These are phyloP conservation scores for Modicella reniformis DNA, from an alignment of 371 early-diverging fungal species.

Conservation along the genomic window DNA sequence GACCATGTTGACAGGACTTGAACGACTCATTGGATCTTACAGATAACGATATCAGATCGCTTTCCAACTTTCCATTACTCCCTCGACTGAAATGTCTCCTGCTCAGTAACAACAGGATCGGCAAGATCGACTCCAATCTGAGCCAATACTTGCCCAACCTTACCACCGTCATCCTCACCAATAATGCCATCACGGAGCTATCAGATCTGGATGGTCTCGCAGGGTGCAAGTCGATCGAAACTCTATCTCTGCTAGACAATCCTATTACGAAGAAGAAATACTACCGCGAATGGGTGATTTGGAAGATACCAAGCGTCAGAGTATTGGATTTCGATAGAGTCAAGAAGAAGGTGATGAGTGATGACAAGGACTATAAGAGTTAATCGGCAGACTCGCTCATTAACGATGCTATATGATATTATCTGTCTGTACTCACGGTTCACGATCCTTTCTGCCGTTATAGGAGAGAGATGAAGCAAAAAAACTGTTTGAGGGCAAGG, in stretches of 20 bases:
- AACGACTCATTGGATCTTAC: slow-evolving; percentile 94
- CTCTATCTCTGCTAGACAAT: slow-evolving; percentile 83
- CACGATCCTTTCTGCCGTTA: not conserved
- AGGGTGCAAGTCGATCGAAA: slow-evolving; percentile 64
- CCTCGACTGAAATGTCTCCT: slow-evolving; percentile 81
- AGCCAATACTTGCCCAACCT: slow-evolving; percentile 79
- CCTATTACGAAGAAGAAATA: slow-evolving; percentile 84
- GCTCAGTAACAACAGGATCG: slow-evolving; percentile 87
- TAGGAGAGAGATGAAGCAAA: slow-evolving; percentile 84
- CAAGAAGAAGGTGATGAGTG: slow-evolving; percentile 73
- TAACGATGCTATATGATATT: not conserved
- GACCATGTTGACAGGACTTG: slow-evolving; percentile 71
- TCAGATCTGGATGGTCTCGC: slow-evolving; percentile 84
- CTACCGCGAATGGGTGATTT: slow-evolving; percentile 86
- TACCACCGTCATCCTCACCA: slow-evolving; percentile 82
- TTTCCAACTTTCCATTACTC: slow-evolving; percentile 91
- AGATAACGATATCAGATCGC: slow-evolving; percentile 86
- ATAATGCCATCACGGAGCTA: slow-evolving; percentile 84
- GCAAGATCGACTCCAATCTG: slow-evolving; percentile 74
- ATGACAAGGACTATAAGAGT: no score
- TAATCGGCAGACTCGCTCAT: no score
- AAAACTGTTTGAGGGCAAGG: slow-evolving; percentile 71
- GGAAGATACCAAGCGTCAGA: slow-evolving; percentile 79
- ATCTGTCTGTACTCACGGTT: no score
- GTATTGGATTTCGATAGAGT: slow-evolving; percentile 88